Base-by-base conservation (phyloP, 257 asterid species). In the Lycium ferocissimum region DNA sequence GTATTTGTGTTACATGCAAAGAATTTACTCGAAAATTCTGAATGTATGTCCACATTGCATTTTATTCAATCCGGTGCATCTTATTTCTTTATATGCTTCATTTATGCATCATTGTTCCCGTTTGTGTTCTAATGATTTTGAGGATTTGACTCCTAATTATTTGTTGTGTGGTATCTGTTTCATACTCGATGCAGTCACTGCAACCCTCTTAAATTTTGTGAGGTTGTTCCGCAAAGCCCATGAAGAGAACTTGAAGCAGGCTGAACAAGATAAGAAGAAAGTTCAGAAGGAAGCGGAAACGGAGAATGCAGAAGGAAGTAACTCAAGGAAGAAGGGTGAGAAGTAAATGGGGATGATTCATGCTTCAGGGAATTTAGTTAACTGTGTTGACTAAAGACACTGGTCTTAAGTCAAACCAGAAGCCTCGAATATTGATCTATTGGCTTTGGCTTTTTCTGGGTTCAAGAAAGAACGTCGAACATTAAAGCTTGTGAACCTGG, bases 261-360 rank as follows among this genome's bases (percentile, higher is more conserved):
- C 95, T 43, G 97, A 94, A 83, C 88, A 89, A 5, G 97, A 92
- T 82, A 94, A 90, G 93, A 93, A 93, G 91, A 91, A 91, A 89
- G 95, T 93, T 82, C 95, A 87, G 80, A 93, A 91, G 91, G 97
- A 94, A 84, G 96, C 94, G 18, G 97, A 91, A 88, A 83, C 87
- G 91, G 95, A 90, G 83, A 91, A 87, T 37, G 88, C 92, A 80
- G 90, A 88, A 89, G 92, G 92, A 80, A 84, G 78, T 57, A 90
- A 56, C 81, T 85, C 73, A 54, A 72, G 86, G 47, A 88, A 84
- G 89, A 88, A 89, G 87, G 89, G 83, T 86, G 87, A 80, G 81
- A 87, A 89, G 26, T 65, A 43, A 81, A 20, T 40, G 38, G 73
- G 40, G 45, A 38, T 38, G 59, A 26, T 49, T 59, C 71, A 61